Evolutionary conservation across 345 rosid genomes (phyloP), one percentile per base, ranked within the genome.

Genomic region (Boechera retrofracta): DNA sequence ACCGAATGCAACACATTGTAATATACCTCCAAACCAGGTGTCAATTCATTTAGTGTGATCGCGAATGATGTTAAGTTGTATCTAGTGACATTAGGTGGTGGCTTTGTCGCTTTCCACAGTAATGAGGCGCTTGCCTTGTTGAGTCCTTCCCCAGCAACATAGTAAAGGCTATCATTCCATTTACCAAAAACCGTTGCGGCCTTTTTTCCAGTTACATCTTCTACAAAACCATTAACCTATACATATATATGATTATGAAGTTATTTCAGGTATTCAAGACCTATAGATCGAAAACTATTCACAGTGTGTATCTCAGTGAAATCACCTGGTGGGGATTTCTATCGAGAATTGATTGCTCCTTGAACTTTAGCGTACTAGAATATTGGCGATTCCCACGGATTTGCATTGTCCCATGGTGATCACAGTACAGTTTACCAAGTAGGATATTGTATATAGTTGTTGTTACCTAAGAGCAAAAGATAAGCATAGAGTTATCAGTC

Each of bases 1-100:
- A 16, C 62, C 16, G 7, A 28, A 24, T 53, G 10, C 21, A 71
- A 36, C 16, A 65, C 16, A 11, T 0, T 62, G 49, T 53, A 74
- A 31, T 54, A 74, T 92, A 95, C 99, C 99, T 91, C 83, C 79
- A 91, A 81, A 64, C 97, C 97, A 7, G 93, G 87, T 11, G 92
- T 92, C 78, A 95, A 76, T 85, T 95, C 97, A 67, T 95, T 95
- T 56, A 95, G 77, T 4, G 93, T 88, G 76, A 92, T 92, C 0
- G 99, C 98, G 42, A 92, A 95, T 45, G 99, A 88, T 32, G 99
- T 88, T 77, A 95, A 86, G 87, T 92, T 91, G 91, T 92, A 95
- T 67, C 98, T 94, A 41, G 98, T 95, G 76, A 88, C 84, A 79
- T 91, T 91, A 74, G 84, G 80, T 49, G 90, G 89, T 33, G 94